Evolutionary conservation across 208 protist genomes (phyloP).

Genomic region (Naegleria gruberi): DNA sequence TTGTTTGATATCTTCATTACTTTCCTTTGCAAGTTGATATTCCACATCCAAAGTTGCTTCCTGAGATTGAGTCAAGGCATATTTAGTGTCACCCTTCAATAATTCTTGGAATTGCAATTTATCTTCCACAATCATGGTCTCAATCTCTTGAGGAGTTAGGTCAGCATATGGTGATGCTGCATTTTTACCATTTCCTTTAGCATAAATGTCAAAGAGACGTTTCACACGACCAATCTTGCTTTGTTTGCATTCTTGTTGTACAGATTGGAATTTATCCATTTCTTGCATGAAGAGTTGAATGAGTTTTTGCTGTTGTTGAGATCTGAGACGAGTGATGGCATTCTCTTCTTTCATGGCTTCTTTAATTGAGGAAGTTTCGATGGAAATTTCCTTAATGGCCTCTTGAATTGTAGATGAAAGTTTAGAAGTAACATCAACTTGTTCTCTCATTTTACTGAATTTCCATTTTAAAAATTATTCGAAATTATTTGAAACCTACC

Average conservation of each 20-base stretch:
- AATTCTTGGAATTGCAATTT: not conserved
- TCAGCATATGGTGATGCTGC: not conserved
- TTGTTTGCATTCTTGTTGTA: not conserved
- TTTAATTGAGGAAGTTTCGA: not conserved
- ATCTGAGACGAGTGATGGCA: not conserved
- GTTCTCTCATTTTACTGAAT: not conserved
- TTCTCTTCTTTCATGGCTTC: not conserved
- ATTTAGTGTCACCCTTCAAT: not conserved
- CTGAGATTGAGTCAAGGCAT: not conserved
- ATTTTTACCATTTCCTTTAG: not conserved
- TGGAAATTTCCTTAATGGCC: not conserved
- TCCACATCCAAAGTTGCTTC: not conserved
- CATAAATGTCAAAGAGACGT: not conserved
- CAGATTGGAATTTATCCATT: not conserved
- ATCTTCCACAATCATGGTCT: not conserved
- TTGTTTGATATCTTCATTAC: not conserved
- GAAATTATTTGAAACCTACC: not conserved
- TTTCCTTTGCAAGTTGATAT: not conserved
- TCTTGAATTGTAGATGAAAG: not conserved
- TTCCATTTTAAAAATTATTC: not conserved
- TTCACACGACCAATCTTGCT: not conserved
- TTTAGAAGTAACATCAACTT: not conserved
- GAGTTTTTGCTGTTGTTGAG: not conserved
- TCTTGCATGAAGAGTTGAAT: not conserved
- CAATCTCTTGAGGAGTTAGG: not conserved